Evolutionary conservation across 768 basidiomycete genomes (phyloP), one percentile per base, ranked within the genome.

Genomic region (Tricholoma hemisulphureum): DNA sequence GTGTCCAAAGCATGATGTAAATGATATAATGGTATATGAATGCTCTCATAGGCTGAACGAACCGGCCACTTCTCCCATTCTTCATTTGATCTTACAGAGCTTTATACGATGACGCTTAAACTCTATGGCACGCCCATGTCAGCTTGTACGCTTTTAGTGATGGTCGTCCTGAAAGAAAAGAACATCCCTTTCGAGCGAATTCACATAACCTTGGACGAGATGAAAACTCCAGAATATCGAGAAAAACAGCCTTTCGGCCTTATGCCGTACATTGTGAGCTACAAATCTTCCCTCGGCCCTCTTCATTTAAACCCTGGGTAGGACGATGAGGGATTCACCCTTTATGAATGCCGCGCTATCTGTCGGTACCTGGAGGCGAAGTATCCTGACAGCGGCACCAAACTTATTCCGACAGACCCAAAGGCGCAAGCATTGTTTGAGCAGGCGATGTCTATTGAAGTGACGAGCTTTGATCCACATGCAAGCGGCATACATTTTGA

Each of bases 221-320:
- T 82, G n/a, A 83, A 81, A 64, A 0, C 61, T 0, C 56, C 74
- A 1, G 72, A 55, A 8, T 76, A 63, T 65, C 13, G 73, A 8
- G 60, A 66, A 21, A 64, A 68, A 37, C 84, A 87, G 64, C 85
- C 86, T 0, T 85, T 84, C 59, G 80, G 82, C 11, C 77, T 81
- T 62, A 69, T 69, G 16, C 70, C 71, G 3, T 63, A 61, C 26
- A 63, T 69, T 51, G 69, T 70, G 24, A 53, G 63, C 54, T 13
- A 10, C 18, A n/a, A n/a, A n/a, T n/a, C 55, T 45, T 41, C 49
- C 32, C 29, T 10, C 4, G 24, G 4, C 23, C 26, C 18, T 14
- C 16, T 24, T 29, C 37, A 35, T 28, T 14, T 11, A 20, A 24
- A 11, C 26, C 34, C 41, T 14, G 5, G 3, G 16, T 23, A 66